These are phyloP conservation scores for Clarireedia paspali DNA, from an alignment of 2,329 filamentous ascomycete genomes.

Conservation along the genomic window DNA sequence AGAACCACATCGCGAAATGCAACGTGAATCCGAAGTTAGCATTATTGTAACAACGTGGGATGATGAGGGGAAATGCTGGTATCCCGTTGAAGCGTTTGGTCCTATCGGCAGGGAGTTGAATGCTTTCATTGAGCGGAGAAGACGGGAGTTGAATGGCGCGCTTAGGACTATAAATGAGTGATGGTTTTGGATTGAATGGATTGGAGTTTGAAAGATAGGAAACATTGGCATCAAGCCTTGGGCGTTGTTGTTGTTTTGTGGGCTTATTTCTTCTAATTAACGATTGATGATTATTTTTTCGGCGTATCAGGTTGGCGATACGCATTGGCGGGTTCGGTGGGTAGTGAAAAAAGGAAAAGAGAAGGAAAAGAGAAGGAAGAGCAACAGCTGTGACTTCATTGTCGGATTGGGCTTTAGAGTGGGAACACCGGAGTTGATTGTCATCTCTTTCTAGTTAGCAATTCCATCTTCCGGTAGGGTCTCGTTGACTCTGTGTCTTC, in stretches of 20 bases:
- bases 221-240: not conserved
- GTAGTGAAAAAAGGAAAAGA: not conserved
- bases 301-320: not conserved
- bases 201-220: not conserved
- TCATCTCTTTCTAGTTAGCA: not conserved
- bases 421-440: not conserved
- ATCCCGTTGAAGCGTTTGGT: conserved; percentile 9
- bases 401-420: not conserved
- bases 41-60: conserved; percentile 12
- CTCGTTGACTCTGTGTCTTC: not conserved
- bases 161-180: not conserved
- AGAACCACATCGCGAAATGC: conserved; percentile 1
- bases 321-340: not conserved
- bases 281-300: not conserved
- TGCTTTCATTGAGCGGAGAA: conserved; percentile 8
- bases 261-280: not conserved
- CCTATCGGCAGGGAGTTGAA: conserved; percentile 9
- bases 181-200: not conserved
- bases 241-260: not conserved
- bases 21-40: conserved; percentile 10
- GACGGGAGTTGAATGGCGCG: not conserved
- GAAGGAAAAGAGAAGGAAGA: not conserved
- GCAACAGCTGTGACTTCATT: not conserved
- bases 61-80: conserved; percentile 10
- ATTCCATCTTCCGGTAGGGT: not conserved